Conservation (phyloP, 768 basidiomycete species). For the Mycena kentingensis region DNA sequence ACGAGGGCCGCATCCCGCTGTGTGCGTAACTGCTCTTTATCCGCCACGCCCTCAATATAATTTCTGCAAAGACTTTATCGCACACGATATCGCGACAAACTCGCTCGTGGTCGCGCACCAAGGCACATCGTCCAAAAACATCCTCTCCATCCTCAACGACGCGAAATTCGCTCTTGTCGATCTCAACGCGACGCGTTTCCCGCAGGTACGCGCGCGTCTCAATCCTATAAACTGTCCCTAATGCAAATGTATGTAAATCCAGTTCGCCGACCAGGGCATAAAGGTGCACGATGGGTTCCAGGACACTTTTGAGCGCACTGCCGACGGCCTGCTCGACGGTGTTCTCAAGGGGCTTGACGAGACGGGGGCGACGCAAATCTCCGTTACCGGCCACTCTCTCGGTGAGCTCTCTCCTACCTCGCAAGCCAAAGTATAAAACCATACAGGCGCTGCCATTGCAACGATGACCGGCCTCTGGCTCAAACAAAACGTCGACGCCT, state of each 20-base stretch:
- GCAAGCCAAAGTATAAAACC: neutral
- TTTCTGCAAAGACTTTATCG: constrained; percentile 35
- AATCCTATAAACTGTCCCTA: too few species aligned
- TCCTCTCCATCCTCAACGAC: constrained; percentile 42
- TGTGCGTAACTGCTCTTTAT: constrained; percentile 23
- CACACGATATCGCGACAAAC: constrained; percentile 35
- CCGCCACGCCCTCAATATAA: neutral
- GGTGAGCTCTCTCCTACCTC: constrained; percentile 26
- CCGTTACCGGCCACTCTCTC: constrained; percentile 44
- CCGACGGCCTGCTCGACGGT: constrained; percentile 34
- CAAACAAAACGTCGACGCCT: constrained; percentile 35
- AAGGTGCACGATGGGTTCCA: constrained; percentile 45
- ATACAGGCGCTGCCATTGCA: constrained; percentile 45
- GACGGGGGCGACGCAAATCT: constrained; percentile 35
- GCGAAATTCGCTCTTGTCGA: constrained; percentile 31
- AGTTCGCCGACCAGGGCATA: constrained; percentile 28
- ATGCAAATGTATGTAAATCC: too few species aligned
- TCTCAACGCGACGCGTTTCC: constrained; percentile 36
- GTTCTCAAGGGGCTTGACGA: constrained; percentile 32
- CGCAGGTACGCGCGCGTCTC: constrained; percentile 27
- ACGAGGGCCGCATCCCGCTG: constrained; percentile 31
- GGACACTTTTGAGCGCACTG: constrained; percentile 40
- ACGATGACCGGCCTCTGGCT: constrained; percentile 47
- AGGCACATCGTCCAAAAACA: constrained; percentile 37
- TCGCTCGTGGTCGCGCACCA: constrained; percentile 46